Evolutionary conservation across 306 rosid species (phyloP).

Genomic region (Pachyrhizus erosus): DNA sequence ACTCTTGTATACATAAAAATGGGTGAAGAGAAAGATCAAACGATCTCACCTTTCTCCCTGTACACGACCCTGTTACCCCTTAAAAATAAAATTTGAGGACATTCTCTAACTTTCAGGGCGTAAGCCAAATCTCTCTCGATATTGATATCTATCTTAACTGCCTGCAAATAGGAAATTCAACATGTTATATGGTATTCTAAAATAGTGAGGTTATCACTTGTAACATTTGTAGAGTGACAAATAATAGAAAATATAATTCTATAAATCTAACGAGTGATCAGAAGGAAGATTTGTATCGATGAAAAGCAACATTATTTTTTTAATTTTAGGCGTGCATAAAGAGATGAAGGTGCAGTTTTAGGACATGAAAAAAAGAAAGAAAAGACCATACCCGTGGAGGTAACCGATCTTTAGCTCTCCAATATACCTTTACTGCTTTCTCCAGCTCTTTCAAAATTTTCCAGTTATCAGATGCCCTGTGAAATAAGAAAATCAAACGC

Average conservation of each 20-base stretch:
- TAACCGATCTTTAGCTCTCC: slow-evolving; percentile 84
- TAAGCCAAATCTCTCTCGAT: slow-evolving; percentile 93
- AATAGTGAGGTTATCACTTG: background rate
- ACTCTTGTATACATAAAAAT: background rate
- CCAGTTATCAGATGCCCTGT: slow-evolving; percentile 88
- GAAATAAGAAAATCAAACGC: slow-evolving; percentile 26
- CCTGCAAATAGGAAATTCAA: slow-evolving; percentile 53
- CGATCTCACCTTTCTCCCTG: slow-evolving; percentile 85
- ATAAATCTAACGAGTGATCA: background rate
- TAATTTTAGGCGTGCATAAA: background rate
- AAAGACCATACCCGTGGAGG: slow-evolving; percentile 82
- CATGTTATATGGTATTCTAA: slow-evolving; percentile 24
- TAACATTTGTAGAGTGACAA: slow-evolving; percentile 7
- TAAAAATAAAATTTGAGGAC: slow-evolving; percentile 85
- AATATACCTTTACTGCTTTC: slow-evolving; percentile 81
- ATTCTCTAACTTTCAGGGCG: slow-evolving; percentile 78
- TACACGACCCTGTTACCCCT: slow-evolving; percentile 77
- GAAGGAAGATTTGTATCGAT: background rate
- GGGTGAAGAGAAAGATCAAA: slow-evolving; percentile 38
- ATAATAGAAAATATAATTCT: background rate
- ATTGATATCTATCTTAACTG: slow-evolving; percentile 84
- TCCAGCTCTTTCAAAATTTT: slow-evolving; percentile 88
- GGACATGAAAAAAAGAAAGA: background rate
- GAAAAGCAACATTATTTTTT: slow-evolving; percentile 13
- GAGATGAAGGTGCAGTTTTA: slow-evolving; percentile 6